Base-by-base conservation (phyloP, 2,329 filamentous ascomycete genomes). In the Verticillium isaacii region DNA sequence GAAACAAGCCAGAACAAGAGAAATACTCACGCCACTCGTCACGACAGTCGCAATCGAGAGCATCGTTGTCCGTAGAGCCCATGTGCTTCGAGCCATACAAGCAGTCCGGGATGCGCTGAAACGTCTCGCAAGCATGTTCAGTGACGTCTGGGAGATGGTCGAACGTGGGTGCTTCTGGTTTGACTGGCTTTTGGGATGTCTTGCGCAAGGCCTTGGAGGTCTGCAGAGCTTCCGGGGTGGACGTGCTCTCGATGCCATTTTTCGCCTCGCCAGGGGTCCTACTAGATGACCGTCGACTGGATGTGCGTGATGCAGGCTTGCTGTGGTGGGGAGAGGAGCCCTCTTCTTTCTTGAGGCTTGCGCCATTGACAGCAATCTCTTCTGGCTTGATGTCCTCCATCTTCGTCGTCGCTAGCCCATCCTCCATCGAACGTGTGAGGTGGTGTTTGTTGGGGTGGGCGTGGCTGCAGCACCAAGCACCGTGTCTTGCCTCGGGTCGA, bases 41-140 rank as follows among this genome's bases (percentile, higher is more conserved):
- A 68, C 85, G 82, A 77, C 95, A 99, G 74, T 99, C 95, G 77
- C 95, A 99, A 76, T 97, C 95, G 75, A 98, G 83, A 63, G 91
- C 80, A 76, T 90, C 94, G 77, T 93, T 91, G 71, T 97, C 94
- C 32, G 95, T 96, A 66, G 89, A 90, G 59, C 95, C 95, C 78
- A 98, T 88, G 67, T 91, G 87, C 75, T 96, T 97, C 67, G 93
- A 92, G 60, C 91, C 92, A 76, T 99, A 99, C 37, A 91, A 89
- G 75, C 94, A 98, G 68, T 92, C 86, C 59, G 88, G 80, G 66
- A 99, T 93, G 59, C 94, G 81, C 67, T 92, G 86, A 69, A 99
- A 99, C 15, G 86, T 86, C 32, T 82, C 79, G 68, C 85, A 88
- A 4, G 95, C 91, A 68, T 95, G 91, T 39, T 81, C 77, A 3